Base-by-base conservation (phyloP, 805 yeast genomes). In the Candida parachauliodes region DNA sequence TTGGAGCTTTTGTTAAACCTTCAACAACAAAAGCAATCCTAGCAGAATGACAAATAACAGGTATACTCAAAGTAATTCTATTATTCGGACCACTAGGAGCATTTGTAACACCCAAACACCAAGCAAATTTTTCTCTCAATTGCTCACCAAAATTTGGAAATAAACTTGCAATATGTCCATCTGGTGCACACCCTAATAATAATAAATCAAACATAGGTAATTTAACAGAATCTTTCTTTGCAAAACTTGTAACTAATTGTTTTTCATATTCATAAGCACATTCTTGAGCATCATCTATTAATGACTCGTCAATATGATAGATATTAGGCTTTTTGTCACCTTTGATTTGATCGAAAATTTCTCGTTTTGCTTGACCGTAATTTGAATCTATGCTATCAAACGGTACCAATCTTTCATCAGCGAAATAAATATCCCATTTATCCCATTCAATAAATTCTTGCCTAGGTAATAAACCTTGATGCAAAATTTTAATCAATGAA, bases 131-230 rank as follows among this genome's bases (percentile, higher is more conserved):
- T 59, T 91, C 98, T 55, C 97, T 75, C 47, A 91, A 68, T 39
- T 85, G 83, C 49, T 86, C 93, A 25, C 72, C 72, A 54, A 86
- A 93, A 56, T 83, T 83, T 16, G 98, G 98, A 70, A 91, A 91
- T 39, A 91, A 74, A n/a, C 95, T 88, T 36, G 96, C 96, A 54
- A 88, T 86, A 60, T 91, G 98, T 16, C 98, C 98, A 60, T 91
- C 98, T 2, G 98, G 98, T 1, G 98, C 98, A 70, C 98, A 91
- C 18, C 98, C 98, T 42, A 93, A 71, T 47, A 93, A 68, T 45
- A 93, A 76, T 37, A 93, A 66, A 60, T 93, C 98, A 65, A 93
- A 91, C 78, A 87, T 81, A 42, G 98, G 98, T 44, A 91, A 73
- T 63, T 89, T 88, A 40, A 93, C 98, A 12, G 95, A 83, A 61